Conservation (phyloP, 176 grass and related monocot genomes). For the Eragrostis curvula region DNA sequence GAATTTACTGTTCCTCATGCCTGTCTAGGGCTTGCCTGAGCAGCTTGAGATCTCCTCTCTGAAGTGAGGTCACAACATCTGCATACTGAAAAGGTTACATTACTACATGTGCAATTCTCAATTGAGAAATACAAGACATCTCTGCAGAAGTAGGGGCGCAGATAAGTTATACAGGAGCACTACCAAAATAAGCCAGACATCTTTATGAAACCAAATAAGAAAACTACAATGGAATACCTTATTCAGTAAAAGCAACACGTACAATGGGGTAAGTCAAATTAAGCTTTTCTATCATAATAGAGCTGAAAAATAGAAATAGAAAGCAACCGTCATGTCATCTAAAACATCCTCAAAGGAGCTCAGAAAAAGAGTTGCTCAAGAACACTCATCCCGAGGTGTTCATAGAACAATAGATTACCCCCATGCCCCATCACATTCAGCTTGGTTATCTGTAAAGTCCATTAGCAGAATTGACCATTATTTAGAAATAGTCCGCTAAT, state of each 20-base stretch:
- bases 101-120: slow-evolving; percentile 48
- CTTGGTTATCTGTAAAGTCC: neutral
- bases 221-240: neutral
- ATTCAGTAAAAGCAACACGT: slow-evolving; percentile 26
- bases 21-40: slow-evolving; percentile 76
- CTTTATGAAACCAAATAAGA: slow-evolving; percentile 7
- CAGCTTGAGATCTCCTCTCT: slow-evolving; percentile 87
- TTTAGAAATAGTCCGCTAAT: neutral
- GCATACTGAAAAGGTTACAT: slow-evolving; percentile 79
- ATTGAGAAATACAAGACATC: neutral
- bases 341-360: neutral
- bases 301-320: neutral
- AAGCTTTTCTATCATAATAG: slow-evolving; percentile 18
- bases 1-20: slow-evolving; percentile 81
- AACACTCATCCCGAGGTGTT: neutral
- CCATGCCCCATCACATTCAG: neutral
- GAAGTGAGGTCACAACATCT: slow-evolving; percentile 78
- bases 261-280: neutral
- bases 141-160: neutral
- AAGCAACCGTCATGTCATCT: neutral
- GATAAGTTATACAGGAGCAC: neutral
- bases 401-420: neutral
- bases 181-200: neutral
- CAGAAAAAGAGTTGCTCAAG: neutral
- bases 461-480: neutral